phyloP scores from a whole-genome alignment of 345 rosid genomes.

The Moricandia moricandioides region DNA sequence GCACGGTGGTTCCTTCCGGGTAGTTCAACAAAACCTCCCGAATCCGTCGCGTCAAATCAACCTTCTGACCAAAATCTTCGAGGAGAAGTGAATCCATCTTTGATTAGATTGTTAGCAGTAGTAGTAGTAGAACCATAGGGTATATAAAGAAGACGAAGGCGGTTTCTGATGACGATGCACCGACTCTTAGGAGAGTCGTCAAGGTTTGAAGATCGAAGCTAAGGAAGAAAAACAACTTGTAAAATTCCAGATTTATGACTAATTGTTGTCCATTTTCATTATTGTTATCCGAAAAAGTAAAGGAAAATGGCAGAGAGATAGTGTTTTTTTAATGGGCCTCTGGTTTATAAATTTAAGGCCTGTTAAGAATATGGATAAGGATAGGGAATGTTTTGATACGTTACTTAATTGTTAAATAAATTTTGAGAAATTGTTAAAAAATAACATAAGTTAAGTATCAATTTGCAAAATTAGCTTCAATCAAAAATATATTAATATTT shows the following conservation, averaged over 20 bases:
- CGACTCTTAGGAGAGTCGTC: slow-evolving; percentile 1
- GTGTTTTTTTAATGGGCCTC: neutral
- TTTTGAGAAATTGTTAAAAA: too few species aligned
- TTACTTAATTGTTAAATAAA: too few species aligned
- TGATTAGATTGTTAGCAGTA: neutral
- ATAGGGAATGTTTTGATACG: too few species aligned
- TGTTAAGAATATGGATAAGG: neutral
- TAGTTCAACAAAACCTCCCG: slow-evolving; percentile 91
- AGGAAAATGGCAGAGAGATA: neutral
- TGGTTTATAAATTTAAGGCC: neutral
- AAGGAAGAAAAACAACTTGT: neutral
- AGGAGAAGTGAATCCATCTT: slow-evolving; percentile 60
- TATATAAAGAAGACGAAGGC: neutral
- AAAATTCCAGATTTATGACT: neutral
- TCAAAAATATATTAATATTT: too few species aligned
- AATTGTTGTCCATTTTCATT: neutral
- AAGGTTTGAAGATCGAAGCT: neutral
- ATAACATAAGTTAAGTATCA: too few species aligned
- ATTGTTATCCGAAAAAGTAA: neutral
- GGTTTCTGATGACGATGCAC: slow-evolving; percentile 1
- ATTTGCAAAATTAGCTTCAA: too few species aligned
- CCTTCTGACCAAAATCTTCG: slow-evolving; percentile 98
- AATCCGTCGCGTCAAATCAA: slow-evolving; percentile 94
- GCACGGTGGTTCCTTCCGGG: slow-evolving; percentile 92
- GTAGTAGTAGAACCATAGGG: slow-evolving; percentile 9